phyloP scores from a whole-genome alignment of 495 filamentous ascomycete genomes.

The Geopyxis carbonaria region DNA sequence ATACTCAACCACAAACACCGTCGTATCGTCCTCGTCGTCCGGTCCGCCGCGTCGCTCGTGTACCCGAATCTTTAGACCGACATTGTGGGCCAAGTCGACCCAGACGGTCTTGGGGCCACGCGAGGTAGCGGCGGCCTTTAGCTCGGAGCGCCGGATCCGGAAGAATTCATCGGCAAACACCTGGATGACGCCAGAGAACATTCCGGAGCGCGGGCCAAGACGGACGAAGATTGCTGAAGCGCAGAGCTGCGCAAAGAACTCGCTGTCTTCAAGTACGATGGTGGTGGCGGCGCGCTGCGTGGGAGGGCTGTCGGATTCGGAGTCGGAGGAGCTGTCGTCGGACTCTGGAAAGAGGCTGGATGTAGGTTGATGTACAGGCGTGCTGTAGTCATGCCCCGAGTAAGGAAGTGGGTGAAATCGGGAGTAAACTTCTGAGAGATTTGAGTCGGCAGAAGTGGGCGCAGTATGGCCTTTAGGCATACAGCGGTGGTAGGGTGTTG shows the following conservation, averaged over 20 bases:
- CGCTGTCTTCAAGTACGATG: constrained; percentile 7
- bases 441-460: neutral
- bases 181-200: neutral
- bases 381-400: too few relatives aligned
- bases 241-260: constrained; percentile 15
- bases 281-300: neutral
- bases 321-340: neutral
- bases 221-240: constrained; percentile 6
- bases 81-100: constrained; percentile 16
- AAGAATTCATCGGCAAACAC: constrained; percentile 13
- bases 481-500: constrained; percentile 11
- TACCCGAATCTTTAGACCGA: constrained; percentile 11
- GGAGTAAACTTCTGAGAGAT: constrained; percentile 5
- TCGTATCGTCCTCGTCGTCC: constrained; percentile 6
- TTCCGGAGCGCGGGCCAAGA: neutral
- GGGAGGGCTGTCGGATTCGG: neutral
- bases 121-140: constrained; percentile 2
- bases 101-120: constrained; percentile 6
- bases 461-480: neutral
- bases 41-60: neutral
- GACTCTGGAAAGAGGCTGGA: neutral
- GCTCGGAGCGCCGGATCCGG: constrained; percentile 12
- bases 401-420: constrained; percentile 10
- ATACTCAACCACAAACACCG: constrained; percentile 10
- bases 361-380: neutral